Percentiles rank a stretch among this genome's conserved stretches.
Conservation (phyloP, 768 basidiomycete genomes). For the Cyathus striatus region DNA sequence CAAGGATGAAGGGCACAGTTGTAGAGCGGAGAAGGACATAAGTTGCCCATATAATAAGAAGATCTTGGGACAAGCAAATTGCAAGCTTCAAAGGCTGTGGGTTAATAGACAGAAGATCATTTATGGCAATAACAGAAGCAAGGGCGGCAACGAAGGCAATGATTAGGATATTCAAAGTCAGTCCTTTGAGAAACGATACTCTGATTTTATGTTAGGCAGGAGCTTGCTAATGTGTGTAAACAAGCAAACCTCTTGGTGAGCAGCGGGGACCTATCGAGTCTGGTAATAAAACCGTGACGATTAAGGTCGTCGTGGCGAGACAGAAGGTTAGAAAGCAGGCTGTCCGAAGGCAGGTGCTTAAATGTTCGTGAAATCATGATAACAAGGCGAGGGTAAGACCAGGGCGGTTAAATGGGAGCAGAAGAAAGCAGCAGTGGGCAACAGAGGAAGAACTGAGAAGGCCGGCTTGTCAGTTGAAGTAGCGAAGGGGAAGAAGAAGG, state of each 20-base stretch:
- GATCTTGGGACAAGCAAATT: slow-evolving; percentile 19
- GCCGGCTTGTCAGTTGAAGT: too few species aligned
- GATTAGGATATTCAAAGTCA: slow-evolving; percentile 19
- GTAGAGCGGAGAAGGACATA: slow-evolving; percentile 20
- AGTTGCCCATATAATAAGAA: slow-evolving; percentile 19
- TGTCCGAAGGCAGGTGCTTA: slow-evolving; percentile 10
- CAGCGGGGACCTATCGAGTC: slow-evolving; percentile 20
- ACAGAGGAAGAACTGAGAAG: too few species aligned
- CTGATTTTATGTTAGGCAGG: slow-evolving; percentile 12
- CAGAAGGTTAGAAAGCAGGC: slow-evolving; percentile 15
- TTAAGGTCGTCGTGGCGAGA: slow-evolving; percentile 16
- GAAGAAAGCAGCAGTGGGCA: too few species aligned
- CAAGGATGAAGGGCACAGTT: slow-evolving; percentile 23
- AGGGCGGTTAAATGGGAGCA: too few species aligned
- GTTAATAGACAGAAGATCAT: slow-evolving; percentile 11
- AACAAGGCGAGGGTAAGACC: too few species aligned
- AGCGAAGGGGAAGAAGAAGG: too few species aligned
- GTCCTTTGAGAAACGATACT: slow-evolving; percentile 16
- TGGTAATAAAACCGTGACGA: slow-evolving; percentile 21
- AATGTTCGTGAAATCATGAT: too few species aligned
- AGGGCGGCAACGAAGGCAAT: slow-evolving; percentile 13
- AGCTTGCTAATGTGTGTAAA: too few species aligned
- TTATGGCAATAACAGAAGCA: slow-evolving; percentile 9
- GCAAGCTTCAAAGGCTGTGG: slow-evolving; percentile 13
- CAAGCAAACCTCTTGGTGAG: slow-evolving; percentile 16